phyloP scores from a whole-genome alignment of 169 alveolate genomes.

The Besnoitia besnoiti region DNA sequence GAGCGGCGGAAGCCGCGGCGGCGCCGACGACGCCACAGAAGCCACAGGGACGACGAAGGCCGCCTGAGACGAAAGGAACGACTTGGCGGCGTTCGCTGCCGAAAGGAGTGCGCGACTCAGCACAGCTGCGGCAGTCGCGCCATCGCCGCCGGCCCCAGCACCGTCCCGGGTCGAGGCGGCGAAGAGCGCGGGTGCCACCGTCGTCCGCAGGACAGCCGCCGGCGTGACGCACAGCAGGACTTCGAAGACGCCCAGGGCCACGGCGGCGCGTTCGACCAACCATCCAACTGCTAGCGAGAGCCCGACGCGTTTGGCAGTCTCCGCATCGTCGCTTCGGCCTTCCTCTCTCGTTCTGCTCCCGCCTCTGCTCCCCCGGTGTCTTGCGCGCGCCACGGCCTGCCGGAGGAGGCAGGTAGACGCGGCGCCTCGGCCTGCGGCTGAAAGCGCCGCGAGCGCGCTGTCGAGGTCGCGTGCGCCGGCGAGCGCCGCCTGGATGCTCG shows the following conservation, averaged over 20 bases:
- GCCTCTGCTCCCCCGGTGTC: no score
- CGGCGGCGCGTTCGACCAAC: not conserved
- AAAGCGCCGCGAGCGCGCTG: not conserved
- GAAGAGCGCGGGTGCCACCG: not conserved
- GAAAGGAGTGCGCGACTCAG: not conserved
- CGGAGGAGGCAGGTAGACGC: not conserved
- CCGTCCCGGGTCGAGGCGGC: no score
- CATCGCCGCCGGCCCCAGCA: not conserved
- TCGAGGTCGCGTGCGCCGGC: not conserved
- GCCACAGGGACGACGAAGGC: not conserved
- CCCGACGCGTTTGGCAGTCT: not conserved
- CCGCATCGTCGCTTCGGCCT: no score
- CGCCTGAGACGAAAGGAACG: not conserved
- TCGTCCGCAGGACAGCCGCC: not conserved
- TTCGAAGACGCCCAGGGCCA: constrained; percentile 3
- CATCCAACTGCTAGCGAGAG: not conserved
- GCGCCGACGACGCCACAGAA: no score
- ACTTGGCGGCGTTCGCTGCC: not conserved
- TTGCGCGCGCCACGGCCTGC: no score
- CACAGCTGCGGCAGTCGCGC: not conserved
- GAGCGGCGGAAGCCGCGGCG: no score
- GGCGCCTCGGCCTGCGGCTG: not conserved
- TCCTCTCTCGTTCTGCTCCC: no score
- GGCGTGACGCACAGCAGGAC: constrained; percentile 41
- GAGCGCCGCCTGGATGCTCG: not conserved